A percentile compares a stretch with the other conserved stretches of the same genome.
Conservation (phyloP, 2,329 filamentous ascomycete species). For the Colletotrichum sp. region DNA sequence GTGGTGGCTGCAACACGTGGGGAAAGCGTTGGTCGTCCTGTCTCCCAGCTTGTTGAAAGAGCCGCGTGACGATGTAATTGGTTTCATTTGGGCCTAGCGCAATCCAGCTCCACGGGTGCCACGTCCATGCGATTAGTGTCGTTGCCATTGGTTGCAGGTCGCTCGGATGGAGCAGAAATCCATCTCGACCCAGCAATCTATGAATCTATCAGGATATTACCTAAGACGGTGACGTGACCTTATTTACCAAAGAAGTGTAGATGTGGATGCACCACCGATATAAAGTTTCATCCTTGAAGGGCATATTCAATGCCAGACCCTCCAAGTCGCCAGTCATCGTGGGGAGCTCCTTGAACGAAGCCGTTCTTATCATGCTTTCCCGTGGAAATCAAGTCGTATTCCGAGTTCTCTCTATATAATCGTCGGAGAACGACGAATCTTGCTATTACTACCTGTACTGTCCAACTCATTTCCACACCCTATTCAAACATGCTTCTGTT, state of each 20-base stretch:
- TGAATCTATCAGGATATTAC: background rate
- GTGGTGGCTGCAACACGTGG: constrained; percentile 22
- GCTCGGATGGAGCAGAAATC: constrained; percentile 1
- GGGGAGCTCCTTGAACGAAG: background rate
- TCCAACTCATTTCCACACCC: background rate
- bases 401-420: background rate
- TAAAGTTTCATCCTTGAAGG: background rate
- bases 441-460: background rate
- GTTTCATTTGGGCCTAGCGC: constrained; percentile 21
- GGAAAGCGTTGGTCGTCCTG: constrained; percentile 20
- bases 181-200: background rate
- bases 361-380: background rate
- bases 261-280: background rate
- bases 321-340: background rate
- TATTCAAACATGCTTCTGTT: background rate
- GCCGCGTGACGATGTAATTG: constrained; percentile 18
- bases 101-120: constrained; percentile 13
- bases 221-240: background rate
- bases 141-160: constrained; percentile 5
- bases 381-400: background rate
- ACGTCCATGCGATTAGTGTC: constrained; percentile 5
- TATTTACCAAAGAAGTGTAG: background rate
- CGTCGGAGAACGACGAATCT: background rate
- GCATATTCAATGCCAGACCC: background rate
- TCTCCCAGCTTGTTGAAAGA: constrained; percentile 15